Evolutionary conservation across 2,329 filamentous ascomycete genomes (phyloP), one percentile per base, ranked within the genome.

Genomic region (Xylariaceae sp.): DNA sequence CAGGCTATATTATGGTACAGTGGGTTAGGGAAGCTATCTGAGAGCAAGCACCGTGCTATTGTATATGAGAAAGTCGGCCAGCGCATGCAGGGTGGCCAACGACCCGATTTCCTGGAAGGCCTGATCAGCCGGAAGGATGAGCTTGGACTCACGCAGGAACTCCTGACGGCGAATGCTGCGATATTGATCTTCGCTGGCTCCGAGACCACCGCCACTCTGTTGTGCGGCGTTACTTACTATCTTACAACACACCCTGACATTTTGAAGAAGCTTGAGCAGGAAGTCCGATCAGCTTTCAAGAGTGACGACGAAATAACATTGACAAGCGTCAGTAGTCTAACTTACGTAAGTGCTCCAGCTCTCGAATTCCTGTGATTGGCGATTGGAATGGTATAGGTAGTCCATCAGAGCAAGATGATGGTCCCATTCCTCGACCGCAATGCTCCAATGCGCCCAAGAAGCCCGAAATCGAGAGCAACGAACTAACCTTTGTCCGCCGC

Each of bases 181-280:
- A 44, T 68, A 0, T 59, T 73, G 5, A 66, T 80, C 22, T 60
- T 74, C 4, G 76, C 76, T 1, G 77, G 78, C 2, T 75, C 73
- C 2, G 77, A 80, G 58, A 80, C 78, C 1, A 79, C 76, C 0
- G 74, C 77, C 0, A 77, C 76, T 0, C 63, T 74, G 1, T 64
- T 79, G 2, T 63, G 68, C 54, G 62, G 74, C 54, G 59, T 67
- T 56, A 62, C 66, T 0, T 79, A 69, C 53, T 61, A 73, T 6
- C 63, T 80, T 3, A 60, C 74, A 2, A 67, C 65, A 0, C 67
- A 75, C 49, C 71, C 68, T 0, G 54, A 66, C 0, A 54, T 55
- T 5, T 56, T 71, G 8, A 45, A 58, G n/a, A 71, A 63, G 47
- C 40, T 76, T 5, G 63, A 62, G 2, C 19, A 67, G 3, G 75